Conservation (phyloP, 352 stramenopile genomes). For the Phytopythium ostracodes region DNA sequence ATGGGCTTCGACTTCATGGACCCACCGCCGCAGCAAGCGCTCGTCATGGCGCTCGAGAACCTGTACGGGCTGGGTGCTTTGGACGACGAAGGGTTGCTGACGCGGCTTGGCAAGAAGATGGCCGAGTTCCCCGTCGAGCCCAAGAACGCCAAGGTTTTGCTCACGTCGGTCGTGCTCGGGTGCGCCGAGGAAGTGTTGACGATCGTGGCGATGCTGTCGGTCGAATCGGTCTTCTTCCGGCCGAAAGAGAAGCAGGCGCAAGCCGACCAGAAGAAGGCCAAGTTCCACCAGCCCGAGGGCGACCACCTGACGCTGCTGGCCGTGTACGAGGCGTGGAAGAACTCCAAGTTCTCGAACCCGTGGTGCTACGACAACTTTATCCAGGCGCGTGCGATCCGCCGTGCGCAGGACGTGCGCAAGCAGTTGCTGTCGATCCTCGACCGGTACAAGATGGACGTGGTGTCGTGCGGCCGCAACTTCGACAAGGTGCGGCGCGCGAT, state of each 20-base stretch:
- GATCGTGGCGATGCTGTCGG: slow-evolving; percentile 98
- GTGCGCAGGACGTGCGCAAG: slow-evolving; percentile 98
- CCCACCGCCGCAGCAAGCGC: slow-evolving; percentile 94
- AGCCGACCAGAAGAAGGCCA: slow-evolving; percentile 99
- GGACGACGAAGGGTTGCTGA: slow-evolving; percentile 94
- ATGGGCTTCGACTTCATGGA: slow-evolving; percentile 99
- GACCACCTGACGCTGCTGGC: slow-evolving; percentile 98
- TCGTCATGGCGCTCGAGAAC: slow-evolving; percentile 97
- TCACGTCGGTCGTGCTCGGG: slow-evolving; percentile 97
- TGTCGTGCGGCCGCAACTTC: slow-evolving; percentile 95
- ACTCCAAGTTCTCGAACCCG: slow-evolving; percentile 96
- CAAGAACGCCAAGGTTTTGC: slow-evolving; percentile 98
- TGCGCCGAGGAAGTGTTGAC: slow-evolving; percentile 99
- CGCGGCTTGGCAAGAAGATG: slow-evolving; percentile 97
- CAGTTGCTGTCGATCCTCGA: slow-evolving; percentile 99
- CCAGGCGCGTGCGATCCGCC: slow-evolving; percentile 94
- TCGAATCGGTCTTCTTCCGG: slow-evolving; percentile 98
- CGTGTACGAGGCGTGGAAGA: slow-evolving; percentile 99
- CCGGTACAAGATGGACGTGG: slow-evolving; percentile 97
- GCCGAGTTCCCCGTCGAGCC: slow-evolving; percentile 99
- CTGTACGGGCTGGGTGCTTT: slow-evolving; percentile 97
- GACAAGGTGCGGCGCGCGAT: slow-evolving; percentile 98
- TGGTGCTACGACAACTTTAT: slow-evolving; percentile 99
- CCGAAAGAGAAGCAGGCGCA: slow-evolving; percentile 98
- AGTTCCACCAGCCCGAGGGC: slow-evolving; percentile 98